Percentiles rank a stretch among this genome's conserved stretches.
Conservation (phyloP, 1,139 yeast species). For the Suhomyces bokatorum region DNA sequence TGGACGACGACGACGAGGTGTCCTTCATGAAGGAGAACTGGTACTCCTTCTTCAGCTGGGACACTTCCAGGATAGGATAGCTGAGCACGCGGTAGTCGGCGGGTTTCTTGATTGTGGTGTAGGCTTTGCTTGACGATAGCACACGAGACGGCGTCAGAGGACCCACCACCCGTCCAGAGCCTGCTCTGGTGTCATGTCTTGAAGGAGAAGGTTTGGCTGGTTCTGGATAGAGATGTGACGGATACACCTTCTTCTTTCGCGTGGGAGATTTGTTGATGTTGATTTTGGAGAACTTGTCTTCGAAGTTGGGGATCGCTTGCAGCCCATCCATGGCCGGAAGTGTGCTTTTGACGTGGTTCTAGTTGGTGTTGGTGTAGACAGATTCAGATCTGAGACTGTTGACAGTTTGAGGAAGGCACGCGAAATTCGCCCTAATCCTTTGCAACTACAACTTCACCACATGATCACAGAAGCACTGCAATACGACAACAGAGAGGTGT, state of each 20-base stretch:
- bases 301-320: slow-evolving; percentile 17
- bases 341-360: neutral
- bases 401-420: slow-evolving; percentile 15
- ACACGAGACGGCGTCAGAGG: slow-evolving; percentile 12
- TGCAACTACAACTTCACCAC: neutral
- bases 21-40: slow-evolving; percentile 41
- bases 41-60: slow-evolving; percentile 16
- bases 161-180: slow-evolving; percentile 4
- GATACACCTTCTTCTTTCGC: slow-evolving; percentile 25
- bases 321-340: slow-evolving; percentile 4
- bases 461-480: slow-evolving; percentile 13
- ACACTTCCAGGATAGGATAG: slow-evolving; percentile 13
- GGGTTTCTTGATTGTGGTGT: slow-evolving; percentile 14
- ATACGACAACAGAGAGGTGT: slow-evolving; percentile 22
- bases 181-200: slow-evolving; percentile 9
- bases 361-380: neutral
- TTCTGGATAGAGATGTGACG: slow-evolving; percentile 24
- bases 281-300: slow-evolving; percentile 31
- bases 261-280: slow-evolving; percentile 25
- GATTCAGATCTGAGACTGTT: slow-evolving; percentile 6
- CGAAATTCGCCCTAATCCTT: neutral
- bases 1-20: slow-evolving; percentile 38
- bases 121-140: slow-evolving; percentile 12
- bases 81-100: slow-evolving; percentile 13
- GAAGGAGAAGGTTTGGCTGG: neutral